phyloP scores from a whole-genome alignment of 2,329 filamentous ascomycete genomes.

The Fusarium xylarioides region DNA sequence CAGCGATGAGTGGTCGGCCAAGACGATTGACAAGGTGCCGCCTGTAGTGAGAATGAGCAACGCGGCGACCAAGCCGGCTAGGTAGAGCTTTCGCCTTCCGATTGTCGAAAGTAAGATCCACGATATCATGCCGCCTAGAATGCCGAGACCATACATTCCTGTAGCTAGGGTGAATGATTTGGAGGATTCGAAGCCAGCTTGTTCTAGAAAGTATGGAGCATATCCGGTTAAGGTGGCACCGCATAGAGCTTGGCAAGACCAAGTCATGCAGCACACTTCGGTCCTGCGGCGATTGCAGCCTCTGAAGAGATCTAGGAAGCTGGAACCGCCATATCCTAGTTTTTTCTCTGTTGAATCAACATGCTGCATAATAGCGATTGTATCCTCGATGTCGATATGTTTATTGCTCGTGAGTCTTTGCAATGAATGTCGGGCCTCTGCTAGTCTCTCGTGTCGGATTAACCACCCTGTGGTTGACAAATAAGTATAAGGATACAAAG shows the following conservation, averaged over 20 bases:
- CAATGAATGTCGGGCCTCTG: slow-evolving; percentile 44
- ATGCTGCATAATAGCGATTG: slow-evolving; percentile 50
- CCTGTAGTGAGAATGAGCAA: slow-evolving; percentile 49
- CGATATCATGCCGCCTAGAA: slow-evolving; percentile 50
- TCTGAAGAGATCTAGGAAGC: slow-evolving; percentile 5
- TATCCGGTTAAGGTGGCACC: slow-evolving; percentile 18
- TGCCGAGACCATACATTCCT: slow-evolving; percentile 50
- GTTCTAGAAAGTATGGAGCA: slow-evolving; percentile 51
- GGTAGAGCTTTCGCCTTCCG: slow-evolving; percentile 51
- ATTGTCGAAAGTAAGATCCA: slow-evolving; percentile 49
- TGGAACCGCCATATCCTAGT: slow-evolving; percentile 44
- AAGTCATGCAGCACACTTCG: slow-evolving; percentile 35
- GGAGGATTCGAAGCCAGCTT: slow-evolving; percentile 49
- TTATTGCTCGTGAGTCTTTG: slow-evolving; percentile 37
- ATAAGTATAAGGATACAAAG: accelerated
- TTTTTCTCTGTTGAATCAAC: slow-evolving; percentile 53
- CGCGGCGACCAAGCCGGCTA: slow-evolving; percentile 45
- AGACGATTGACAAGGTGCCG: slow-evolving; percentile 47
- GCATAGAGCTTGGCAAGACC: slow-evolving; percentile 32
- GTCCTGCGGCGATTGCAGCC: slow-evolving; percentile 36
- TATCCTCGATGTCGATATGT: slow-evolving; percentile 52
- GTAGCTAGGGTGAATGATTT: slow-evolving; percentile 51
- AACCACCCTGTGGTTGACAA: slow-evolving; percentile 42
- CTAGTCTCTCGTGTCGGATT: slow-evolving; percentile 44
- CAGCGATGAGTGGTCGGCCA: slow-evolving; percentile 32